A percentile compares a stretch with the other conserved stretches of the same genome.
Conservation (phyloP, 768 basidiomycete genomes). For the Imleria badia region DNA sequence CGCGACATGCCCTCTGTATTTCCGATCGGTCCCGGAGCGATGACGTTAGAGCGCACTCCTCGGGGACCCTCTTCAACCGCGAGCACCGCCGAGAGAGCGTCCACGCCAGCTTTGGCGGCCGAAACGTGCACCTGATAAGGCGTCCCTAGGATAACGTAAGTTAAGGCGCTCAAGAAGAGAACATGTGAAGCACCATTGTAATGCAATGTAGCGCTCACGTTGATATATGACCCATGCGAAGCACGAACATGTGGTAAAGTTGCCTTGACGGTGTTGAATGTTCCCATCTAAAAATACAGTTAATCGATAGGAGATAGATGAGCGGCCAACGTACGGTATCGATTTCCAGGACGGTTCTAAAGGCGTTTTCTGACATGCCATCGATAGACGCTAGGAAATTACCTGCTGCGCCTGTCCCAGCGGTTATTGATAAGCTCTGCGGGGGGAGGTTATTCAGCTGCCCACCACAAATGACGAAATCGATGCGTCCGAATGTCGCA, state of each 20-base stretch:
- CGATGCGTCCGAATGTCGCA: slow-evolving; percentile 79
- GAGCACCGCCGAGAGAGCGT: slow-evolving; percentile 81
- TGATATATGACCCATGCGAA: slow-evolving; percentile 79
- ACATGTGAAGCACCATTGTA: slow-evolving; percentile 54
- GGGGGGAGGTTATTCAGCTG: too few relatives aligned
- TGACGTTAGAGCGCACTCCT: slow-evolving; percentile 89
- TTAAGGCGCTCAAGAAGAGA: not conserved
- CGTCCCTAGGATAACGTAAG: slow-evolving; percentile 44
- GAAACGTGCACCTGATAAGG: slow-evolving; percentile 93
- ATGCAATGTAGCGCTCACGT: slow-evolving; percentile 88
- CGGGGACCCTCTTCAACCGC: slow-evolving; percentile 94
- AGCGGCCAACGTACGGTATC: slow-evolving; percentile 62
- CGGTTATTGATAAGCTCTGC: not conserved
- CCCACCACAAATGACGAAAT: slow-evolving; percentile 92
- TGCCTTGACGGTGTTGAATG: slow-evolving; percentile 93
- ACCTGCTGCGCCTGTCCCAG: slow-evolving; percentile 77
- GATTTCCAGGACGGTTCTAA: slow-evolving; percentile 91
- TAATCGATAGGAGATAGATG: not conserved
- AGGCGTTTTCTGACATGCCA: slow-evolving; percentile 83
- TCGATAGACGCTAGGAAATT: slow-evolving; percentile 92
- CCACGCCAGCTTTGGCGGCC: slow-evolving; percentile 92
- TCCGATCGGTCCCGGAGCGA: slow-evolving; percentile 80
- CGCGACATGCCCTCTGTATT: slow-evolving; percentile 75
- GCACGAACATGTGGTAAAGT: slow-evolving; percentile 73
- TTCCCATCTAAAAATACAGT: slow-evolving; percentile 63